phyloP scores from a whole-genome alignment of 768 basidiomycete genomes.

The Cystoderma amianthinum region DNA sequence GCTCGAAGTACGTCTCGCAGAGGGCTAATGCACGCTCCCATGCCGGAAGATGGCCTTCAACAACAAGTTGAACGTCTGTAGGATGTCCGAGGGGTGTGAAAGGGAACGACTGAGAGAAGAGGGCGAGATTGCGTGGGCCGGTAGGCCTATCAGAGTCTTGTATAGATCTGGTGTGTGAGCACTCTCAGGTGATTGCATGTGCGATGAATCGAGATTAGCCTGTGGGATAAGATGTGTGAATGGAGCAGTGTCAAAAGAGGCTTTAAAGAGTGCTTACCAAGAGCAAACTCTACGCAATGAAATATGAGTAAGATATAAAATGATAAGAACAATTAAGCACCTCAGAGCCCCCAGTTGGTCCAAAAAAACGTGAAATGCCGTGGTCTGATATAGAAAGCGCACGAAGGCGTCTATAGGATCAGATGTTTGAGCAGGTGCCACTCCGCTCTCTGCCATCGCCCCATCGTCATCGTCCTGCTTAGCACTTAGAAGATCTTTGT shows the following conservation, averaged over 20 bases:
- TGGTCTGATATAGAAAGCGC: constrained; percentile 51
- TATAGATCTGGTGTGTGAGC: constrained; percentile 14
- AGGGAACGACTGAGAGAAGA: constrained; percentile 57
- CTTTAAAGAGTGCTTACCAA: constrained; percentile 11
- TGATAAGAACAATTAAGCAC: constrained; percentile 26
- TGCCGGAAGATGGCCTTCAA: constrained; percentile 48
- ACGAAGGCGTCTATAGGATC: constrained; percentile 54
- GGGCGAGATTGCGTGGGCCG: constrained; percentile 21
- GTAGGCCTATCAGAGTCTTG: constrained; percentile 10
- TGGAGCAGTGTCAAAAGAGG: background rate
- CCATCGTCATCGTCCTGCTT: constrained; percentile 20
- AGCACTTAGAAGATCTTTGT: constrained; percentile 37
- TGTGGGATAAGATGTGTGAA: constrained; percentile 8
- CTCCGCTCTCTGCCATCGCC: constrained; percentile 7
- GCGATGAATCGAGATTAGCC: constrained; percentile 15
- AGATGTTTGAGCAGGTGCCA: constrained; percentile 9
- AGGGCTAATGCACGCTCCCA: constrained; percentile 46
- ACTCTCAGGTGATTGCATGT: constrained; percentile 11
- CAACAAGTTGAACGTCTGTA: constrained; percentile 36
- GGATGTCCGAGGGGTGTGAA: constrained; percentile 55
- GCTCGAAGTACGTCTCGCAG: constrained; percentile 59
- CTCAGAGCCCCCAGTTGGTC: constrained; percentile 62
- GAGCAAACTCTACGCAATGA: constrained; percentile 17
- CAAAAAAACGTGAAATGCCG: constrained; percentile 58
- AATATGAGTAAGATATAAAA: constrained; percentile 1